Evolutionary conservation across 345 rosid species (phyloP).

Genomic region (Syzygium aromaticum): DNA sequence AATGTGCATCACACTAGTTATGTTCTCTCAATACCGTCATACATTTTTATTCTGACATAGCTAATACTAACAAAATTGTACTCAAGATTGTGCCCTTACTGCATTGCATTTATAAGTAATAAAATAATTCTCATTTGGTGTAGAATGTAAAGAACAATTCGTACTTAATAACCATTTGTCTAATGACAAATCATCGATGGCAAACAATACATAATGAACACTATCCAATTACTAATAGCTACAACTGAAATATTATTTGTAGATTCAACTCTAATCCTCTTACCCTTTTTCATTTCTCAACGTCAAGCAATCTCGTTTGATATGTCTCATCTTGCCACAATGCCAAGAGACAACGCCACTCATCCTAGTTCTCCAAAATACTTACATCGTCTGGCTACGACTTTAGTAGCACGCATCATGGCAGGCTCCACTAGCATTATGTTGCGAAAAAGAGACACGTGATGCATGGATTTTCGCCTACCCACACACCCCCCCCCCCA

Average conservation of each 20-base stretch:
- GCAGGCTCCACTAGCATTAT: slow-evolving; percentile 1
- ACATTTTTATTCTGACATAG: not conserved
- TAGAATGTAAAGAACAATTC: not conserved
- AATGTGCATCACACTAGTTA: not conserved
- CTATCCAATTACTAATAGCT: not conserved
- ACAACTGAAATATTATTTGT: not conserved
- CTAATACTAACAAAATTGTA: not conserved
- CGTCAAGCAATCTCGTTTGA: not conserved
- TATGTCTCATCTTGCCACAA: not conserved
- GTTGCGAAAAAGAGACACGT: not conserved
- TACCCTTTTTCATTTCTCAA: not conserved
- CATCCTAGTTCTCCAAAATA: not conserved
- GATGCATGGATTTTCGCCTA: not conserved
- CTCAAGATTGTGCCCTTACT: not conserved
- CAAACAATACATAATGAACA: not conserved
- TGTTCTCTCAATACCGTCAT: not conserved
- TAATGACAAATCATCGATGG: not conserved
- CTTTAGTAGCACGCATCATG: not conserved
- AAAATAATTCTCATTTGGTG: not conserved
- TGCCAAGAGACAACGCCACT: not conserved
- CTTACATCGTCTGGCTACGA: not conserved
- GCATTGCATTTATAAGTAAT: not conserved
- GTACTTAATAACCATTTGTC: not conserved
- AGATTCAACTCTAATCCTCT: not conserved
- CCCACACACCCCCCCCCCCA: no score